Evolutionary conservation across 495 filamentous ascomycete genomes (phyloP).

Genomic region (Margaritispora aquatica): DNA sequence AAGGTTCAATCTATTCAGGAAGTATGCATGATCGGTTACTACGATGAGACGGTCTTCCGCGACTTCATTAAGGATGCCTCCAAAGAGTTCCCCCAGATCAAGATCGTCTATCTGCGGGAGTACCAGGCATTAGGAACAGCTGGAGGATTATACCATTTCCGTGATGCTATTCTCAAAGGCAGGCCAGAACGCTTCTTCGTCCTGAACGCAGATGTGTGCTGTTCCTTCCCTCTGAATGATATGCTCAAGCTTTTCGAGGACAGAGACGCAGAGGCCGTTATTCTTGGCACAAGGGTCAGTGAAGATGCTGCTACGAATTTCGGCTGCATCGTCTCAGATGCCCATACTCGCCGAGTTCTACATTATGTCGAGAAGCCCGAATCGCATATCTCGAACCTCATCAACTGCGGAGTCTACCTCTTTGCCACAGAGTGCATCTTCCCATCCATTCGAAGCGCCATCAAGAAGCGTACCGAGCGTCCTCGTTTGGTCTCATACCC

Average conservation of each 20-base stretch:
- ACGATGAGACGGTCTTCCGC: conserved; percentile 93
- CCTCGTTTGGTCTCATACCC: conserved; percentile 90
- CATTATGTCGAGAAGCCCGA: conserved; percentile 99
- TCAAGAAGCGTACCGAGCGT: conserved; percentile 91
- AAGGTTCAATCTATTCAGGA: conserved; percentile 92
- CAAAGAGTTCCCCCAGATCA: conserved; percentile 79
- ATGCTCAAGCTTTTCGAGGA: conserved; percentile 93
- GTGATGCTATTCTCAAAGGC: conserved; percentile 96
- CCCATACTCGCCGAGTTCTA: conserved; percentile 90
- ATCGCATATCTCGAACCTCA: conserved; percentile 95
- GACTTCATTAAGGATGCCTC: conserved; percentile 93
- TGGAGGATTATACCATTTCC: conserved; percentile 97
- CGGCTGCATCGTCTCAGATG: conserved; percentile 94
- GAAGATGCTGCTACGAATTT: conserved; percentile 95
- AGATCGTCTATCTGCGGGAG: conserved; percentile 93
- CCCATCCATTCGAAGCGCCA: conserved; percentile 88
- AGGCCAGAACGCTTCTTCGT: conserved; percentile 93
- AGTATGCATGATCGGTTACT: conserved; percentile 97
- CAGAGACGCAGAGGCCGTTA: conserved; percentile 94
- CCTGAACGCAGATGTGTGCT: conserved; percentile 98
- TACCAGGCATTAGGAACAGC: conserved; percentile 96
- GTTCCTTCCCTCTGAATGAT: conserved; percentile 92
- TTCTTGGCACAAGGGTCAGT: conserved; percentile 86
- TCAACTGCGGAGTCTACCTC: conserved; percentile 99
- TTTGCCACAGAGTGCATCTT: conserved; percentile 95